Evolutionary conservation across 306 rosid species (phyloP), one percentile per base, ranked within the genome.

Genomic region (Geum urbanum): DNA sequence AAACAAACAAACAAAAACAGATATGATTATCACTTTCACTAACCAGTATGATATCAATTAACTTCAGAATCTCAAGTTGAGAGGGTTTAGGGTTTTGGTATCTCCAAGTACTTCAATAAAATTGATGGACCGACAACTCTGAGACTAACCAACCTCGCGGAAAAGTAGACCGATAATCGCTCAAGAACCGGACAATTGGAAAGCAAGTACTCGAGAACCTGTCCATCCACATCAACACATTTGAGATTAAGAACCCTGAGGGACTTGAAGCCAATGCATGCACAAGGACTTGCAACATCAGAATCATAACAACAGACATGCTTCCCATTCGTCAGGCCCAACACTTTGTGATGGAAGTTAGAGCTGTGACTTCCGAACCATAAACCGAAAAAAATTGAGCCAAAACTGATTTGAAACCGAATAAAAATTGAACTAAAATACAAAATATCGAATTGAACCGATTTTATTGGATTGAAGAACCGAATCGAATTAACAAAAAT

Each of bases 241-340:
- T 53, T 70, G 41, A 70, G 43, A 19, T 57, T 13, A 70, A 70
- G 65, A 43, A 20, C 27, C 43, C 15, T 19, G 20, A 69, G 64
- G 73, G 53, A 54, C 73, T 70, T 43, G 43, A 70, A 70, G 53
- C 73, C 73, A 54, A 70, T 41, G 73, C 47, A 67, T 3, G 18
- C 32, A 67, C 71, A 16, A 50, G 59, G 71, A 18, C 20, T 7
- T 1, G 44, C 46, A 32, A 67, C n/a, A 9, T 49, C 45, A 32
- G 46, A 48, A 66, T n/a, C n/a, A n/a, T n/a, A n/a, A n/a, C n/a
- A n/a, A n/a, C 70, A 66, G 24, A 48, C 27, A 15, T 66, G 45
- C 70, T 66, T 48, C 45, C 9, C 57, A 46, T 69, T 53, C 5
- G 13, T 9, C 0, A 53, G 20, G 56, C 64, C 59, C n/a, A 67